These are phyloP conservation scores for Wickerhamomyces strasburgensis DNA, from an alignment of 805 yeast genomes.

Conservation along the genomic window DNA sequence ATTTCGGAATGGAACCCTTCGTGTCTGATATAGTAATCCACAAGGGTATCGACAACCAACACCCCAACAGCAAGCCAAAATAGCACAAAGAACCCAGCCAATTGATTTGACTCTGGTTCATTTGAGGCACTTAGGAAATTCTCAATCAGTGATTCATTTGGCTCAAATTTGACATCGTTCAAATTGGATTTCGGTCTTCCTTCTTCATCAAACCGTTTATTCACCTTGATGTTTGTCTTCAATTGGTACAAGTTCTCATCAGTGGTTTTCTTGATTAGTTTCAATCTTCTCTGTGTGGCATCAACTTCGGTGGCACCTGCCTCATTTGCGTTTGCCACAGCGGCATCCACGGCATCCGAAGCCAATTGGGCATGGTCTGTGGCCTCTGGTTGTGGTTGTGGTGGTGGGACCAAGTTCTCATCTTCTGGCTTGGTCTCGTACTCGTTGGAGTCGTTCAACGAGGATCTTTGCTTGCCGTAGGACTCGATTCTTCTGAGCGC, in stretches of 20 bases:
- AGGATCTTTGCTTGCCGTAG: constrained; percentile 8
- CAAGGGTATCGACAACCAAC: constrained; percentile 43
- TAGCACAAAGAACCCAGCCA: constrained; percentile 77
- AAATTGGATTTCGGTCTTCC: constrained; percentile 24
- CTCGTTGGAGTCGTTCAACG: constrained; percentile 10
- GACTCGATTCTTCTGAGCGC: constrained; percentile 6
- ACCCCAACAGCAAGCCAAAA: constrained; percentile 58
- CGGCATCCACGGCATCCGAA: background rate
- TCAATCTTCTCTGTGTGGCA: background rate
- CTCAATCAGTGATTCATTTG: constrained; percentile 22
- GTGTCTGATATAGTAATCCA: constrained; percentile 43
- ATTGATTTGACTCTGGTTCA: constrained; percentile 26
- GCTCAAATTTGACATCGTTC: constrained; percentile 22
- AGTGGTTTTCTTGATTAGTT: constrained; percentile 12
- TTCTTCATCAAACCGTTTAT: constrained; percentile 18
- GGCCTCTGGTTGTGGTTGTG: too few species aligned
- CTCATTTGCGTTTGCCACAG: background rate
- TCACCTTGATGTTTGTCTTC: constrained; percentile 14
- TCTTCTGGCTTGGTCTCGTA: constrained; percentile 2
- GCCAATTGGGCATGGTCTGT: too few species aligned
- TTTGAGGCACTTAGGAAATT: constrained; percentile 9
- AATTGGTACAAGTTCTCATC: constrained; percentile 19
- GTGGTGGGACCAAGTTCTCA: background rate
- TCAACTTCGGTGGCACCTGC: background rate
- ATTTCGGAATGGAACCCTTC: constrained; percentile 52